Base-by-base conservation (phyloP, 2,329 filamentous ascomycete species). In the Exserohilum turcica region DNA sequence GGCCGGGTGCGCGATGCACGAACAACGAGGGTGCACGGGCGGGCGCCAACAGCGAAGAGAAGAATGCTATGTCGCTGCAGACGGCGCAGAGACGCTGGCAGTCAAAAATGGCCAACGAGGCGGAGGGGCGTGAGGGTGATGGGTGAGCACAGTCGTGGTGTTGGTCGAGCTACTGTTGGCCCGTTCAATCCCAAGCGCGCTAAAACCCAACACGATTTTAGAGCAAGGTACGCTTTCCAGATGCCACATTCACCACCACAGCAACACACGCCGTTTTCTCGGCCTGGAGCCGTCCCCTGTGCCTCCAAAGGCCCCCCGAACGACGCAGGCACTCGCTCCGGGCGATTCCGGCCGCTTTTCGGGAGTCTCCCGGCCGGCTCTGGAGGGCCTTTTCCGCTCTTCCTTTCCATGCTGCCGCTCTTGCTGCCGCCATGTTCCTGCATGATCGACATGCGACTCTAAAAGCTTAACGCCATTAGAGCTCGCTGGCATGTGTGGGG, bases 371-470 rank as follows among this genome's bases (percentile, higher is more conserved):
- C 43, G 44, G 7, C 43, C 45, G 48, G 50, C 51, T 45, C 37
- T 44, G 32, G 32, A 38, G 43, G 15, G 36, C 50, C 52, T 40
- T 65, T 61, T 44, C 29, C 57, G 21, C 47, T 44, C 51, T 59
- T 54, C 52, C 53, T 48, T 49, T 50, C 43, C 35, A 31, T 57
- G 42, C 57, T 54, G 49, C 46, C 56, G 48, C 58, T 52, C 59
- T 64, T 59, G 58, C 64, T 67, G 68, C 63, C 55, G 60, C 56
- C 60, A 62, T n/a, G 70, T 71, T 51, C 47, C 52, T 51, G 52
- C 68, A 58, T 70, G 69, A 68, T 65, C 70, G 68, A 64, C 50
- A 64, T 71, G 68, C 66, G 68, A 67, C 68, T 72, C 58, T 64
- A 71, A 71, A 70, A 67, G 69, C 71, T 72, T 70, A 65, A 63